Evolutionary conservation across 148 eudicot genomes (phyloP).

Genomic region (Cornus suecica): DNA sequence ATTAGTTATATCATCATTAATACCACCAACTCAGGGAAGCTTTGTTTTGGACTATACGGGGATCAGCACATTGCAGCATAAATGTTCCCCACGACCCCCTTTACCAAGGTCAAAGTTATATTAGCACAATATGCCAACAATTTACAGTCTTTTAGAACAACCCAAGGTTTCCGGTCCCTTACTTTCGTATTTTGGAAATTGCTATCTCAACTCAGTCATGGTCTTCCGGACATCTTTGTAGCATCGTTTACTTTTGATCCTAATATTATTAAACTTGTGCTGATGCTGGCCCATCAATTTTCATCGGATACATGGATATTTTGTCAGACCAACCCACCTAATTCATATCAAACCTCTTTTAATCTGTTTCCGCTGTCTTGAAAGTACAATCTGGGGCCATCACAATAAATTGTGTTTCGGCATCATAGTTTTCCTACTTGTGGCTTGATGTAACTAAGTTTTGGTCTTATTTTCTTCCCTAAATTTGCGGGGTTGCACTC

Average conservation of each 20-base stretch:
- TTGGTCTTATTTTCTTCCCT: not conserved
- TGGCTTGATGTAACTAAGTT: not conserved
- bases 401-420: not conserved
- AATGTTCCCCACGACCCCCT: not conserved
- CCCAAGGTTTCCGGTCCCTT: no score
- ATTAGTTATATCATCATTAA: not conserved
- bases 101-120: not conserved
- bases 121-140: not conserved
- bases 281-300: not conserved
- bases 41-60: not conserved
- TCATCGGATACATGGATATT: not conserved
- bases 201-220: not conserved
- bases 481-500: not conserved
- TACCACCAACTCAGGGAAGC: not conserved
- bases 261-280: not conserved
- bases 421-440: not conserved
- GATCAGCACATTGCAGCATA: not conserved
- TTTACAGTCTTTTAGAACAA: no score
- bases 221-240: not conserved
- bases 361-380: no score
- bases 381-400: not conserved
- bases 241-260: no score
- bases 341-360: no score
- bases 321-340: not conserved
- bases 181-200: no score